Evolutionary conservation across 306 rosid species (phyloP).

Genomic region (Arachis hypogaea): DNA sequence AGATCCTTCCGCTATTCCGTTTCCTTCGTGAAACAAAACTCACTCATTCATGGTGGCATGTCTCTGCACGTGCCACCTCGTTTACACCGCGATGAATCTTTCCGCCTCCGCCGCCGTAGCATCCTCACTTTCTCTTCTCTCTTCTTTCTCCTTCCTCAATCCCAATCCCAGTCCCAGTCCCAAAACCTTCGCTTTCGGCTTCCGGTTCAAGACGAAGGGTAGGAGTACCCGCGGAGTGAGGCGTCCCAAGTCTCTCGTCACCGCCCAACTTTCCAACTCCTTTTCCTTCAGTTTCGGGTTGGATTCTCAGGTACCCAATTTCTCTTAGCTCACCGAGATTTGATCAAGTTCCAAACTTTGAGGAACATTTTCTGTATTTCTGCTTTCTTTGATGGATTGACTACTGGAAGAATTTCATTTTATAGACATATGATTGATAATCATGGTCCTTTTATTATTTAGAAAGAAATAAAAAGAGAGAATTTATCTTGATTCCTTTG

Average conservation of each 20-base stretch:
- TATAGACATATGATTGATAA: constrained; percentile 13
- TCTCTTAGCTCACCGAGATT: constrained; percentile 9
- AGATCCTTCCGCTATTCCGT: background rate
- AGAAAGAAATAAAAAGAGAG: no score
- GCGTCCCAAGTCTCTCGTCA: constrained; percentile 52
- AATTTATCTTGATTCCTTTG: background rate
- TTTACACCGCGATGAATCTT: constrained; percentile 46
- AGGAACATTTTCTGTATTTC: background rate
- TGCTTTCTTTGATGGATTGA: background rate
- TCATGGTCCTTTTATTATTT: background rate
- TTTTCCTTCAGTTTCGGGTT: constrained; percentile 55
- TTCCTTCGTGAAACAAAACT: background rate
- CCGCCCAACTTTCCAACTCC: constrained; percentile 66
- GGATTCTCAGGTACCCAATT: constrained; percentile 66
- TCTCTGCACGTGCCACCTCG: constrained; percentile 62
- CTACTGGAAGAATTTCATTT: constrained; percentile 11
- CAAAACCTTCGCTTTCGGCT: constrained; percentile 45
- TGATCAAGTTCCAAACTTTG: background rate
- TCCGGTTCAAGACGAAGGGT: constrained; percentile 44
- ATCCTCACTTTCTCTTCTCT: constrained; percentile 36
- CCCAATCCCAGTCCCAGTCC: constrained; percentile 36
- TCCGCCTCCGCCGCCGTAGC: constrained; percentile 31
- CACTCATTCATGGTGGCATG: constrained; percentile 44
- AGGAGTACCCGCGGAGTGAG: constrained; percentile 32
- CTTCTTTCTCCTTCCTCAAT: constrained; percentile 6